A percentile compares a stretch with the other conserved stretches of the same genome.
These are phyloP conservation scores for Ramularia collo-cygni DNA, from an alignment of 2,329 filamentous ascomycete genomes.

Conservation along the genomic window DNA sequence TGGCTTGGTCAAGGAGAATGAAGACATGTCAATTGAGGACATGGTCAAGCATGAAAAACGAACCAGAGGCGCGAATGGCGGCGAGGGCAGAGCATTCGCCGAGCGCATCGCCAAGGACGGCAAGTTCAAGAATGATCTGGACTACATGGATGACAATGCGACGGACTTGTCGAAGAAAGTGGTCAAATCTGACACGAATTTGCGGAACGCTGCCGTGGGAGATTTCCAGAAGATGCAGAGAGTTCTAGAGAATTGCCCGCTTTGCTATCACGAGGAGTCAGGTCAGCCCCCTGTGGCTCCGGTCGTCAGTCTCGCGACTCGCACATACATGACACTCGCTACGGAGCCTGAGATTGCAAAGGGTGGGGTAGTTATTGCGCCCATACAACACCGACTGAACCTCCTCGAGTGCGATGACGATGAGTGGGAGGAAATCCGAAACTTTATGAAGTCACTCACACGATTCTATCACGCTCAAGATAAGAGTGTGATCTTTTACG, in stretches of 20 bases:
- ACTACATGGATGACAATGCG: constrained; percentile 97
- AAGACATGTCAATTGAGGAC: constrained; percentile 92
- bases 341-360: constrained; percentile 82
- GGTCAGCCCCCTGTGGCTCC: constrained; percentile 67
- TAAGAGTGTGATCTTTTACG: constrained; percentile 91
- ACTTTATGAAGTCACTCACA: constrained; percentile 96
- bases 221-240: constrained; percentile 87
- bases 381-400: constrained; percentile 78
- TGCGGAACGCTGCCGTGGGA: constrained; percentile 78
- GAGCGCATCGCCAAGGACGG: constrained; percentile 90
- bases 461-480: constrained; percentile 92
- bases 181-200: constrained; percentile 77
- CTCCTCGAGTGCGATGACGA: constrained; percentile 97
- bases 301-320: constrained; percentile 75
- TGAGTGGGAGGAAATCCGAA: constrained; percentile 97
- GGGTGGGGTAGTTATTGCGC: constrained; percentile 81
- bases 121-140: constrained; percentile 85
- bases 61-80: constrained; percentile 59
- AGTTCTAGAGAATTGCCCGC: constrained; percentile 77
- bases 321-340: constrained; percentile 79
- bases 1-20: constrained; percentile 80
- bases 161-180: constrained; percentile 79
- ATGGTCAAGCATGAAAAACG: constrained; percentile 94
- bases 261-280: constrained; percentile 88
- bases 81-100: constrained; percentile 74